Percentiles rank a stretch among this genome's conserved stretches.
Evolutionary conservation across 148 eudicot species (phyloP).

Genomic region (Talinum fruticosum): DNA sequence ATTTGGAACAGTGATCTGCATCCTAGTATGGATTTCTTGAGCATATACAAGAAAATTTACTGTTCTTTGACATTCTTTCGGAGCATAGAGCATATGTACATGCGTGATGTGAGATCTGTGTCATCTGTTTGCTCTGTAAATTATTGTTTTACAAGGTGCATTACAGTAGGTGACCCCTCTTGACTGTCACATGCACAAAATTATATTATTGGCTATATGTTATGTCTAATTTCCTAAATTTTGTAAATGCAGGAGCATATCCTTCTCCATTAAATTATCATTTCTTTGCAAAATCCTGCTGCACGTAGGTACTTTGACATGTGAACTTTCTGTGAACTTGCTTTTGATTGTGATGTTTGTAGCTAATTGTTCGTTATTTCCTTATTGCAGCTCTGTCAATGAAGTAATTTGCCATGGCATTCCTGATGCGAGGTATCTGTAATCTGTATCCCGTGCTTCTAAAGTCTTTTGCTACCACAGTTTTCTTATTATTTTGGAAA

Average conservation of each 20-base stretch:
- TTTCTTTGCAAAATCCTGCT: too few species aligned
- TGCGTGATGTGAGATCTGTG: too few species aligned
- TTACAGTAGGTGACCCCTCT: too few species aligned
- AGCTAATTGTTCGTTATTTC: not conserved
- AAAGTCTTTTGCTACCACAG: not conserved
- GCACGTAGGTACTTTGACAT: not conserved
- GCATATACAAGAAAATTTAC: too few species aligned
- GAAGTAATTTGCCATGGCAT: not conserved
- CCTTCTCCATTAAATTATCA: not conserved
- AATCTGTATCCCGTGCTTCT: not conserved
- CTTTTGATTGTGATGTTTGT: not conserved
- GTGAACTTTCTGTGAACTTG: not conserved
- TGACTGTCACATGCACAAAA: too few species aligned
- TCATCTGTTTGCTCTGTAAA: too few species aligned
- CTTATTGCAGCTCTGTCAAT: not conserved
- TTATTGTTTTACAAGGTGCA: too few species aligned
- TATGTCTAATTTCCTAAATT: not conserved
- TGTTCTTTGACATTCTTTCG: too few species aligned
- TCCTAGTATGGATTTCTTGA: too few species aligned
- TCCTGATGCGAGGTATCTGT: not conserved
- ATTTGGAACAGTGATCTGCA: too few species aligned
- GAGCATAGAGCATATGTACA: too few species aligned
- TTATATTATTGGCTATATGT: too few species aligned
- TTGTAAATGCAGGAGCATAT: not conserved
- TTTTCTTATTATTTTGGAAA: not conserved